A percentile compares a stretch with the other conserved stretches of the same genome.
Conservation (phyloP, 306 rosid species). For the Trifolium repens region DNA sequence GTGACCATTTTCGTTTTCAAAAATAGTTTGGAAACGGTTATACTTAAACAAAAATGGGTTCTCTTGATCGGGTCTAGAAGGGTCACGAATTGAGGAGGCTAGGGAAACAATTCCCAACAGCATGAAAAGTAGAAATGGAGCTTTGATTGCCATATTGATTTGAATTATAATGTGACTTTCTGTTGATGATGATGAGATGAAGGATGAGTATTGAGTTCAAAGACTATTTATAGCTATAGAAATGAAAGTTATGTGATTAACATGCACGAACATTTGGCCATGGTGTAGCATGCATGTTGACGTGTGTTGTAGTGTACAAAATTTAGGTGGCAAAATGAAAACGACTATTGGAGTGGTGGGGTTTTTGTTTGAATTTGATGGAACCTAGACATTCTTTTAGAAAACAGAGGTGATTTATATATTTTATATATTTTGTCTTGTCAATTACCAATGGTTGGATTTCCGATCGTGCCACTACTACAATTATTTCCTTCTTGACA, state of each 20-base stretch:
- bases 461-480: too few species aligned
- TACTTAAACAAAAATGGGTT: slow-evolving; percentile 39
- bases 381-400: too few species aligned
- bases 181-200: background rate
- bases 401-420: too few species aligned
- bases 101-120: background rate
- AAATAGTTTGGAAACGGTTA: background rate
- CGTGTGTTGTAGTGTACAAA: background rate
- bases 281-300: background rate
- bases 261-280: background rate
- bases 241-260: background rate
- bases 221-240: too few species aligned
- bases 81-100: background rate
- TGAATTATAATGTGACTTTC: background rate
- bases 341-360: background rate
- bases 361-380: too few species aligned
- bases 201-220: too few species aligned
- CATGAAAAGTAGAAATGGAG: background rate
- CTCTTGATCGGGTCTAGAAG: background rate
- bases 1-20: slow-evolving; percentile 23
- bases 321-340: background rate
- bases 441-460: too few species aligned
- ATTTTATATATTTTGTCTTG: too few species aligned
- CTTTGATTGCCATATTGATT: background rate
- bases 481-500: too few species aligned